Evolutionary conservation across 169 alveolate genomes (phyloP).

Genomic region (Plasmodium cynomolgi): DNA sequence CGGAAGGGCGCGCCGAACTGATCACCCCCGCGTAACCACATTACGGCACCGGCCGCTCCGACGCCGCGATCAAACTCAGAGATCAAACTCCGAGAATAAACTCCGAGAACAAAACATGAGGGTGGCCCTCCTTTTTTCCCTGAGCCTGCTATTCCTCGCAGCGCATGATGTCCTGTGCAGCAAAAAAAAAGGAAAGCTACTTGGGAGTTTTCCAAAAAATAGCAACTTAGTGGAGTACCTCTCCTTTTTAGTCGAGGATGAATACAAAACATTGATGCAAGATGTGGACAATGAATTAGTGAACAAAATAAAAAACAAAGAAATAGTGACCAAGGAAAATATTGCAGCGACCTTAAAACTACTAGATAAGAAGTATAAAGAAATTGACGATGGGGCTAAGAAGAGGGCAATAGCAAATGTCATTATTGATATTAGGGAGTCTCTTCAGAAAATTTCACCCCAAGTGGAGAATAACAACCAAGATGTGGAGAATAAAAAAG

Average conservation of each 20-base stretch:
- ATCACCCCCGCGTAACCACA: not conserved
- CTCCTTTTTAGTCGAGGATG: slow-evolving; percentile 7
- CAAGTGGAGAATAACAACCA: not conserved
- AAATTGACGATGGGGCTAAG: slow-evolving; percentile 9
- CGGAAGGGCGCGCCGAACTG: not conserved
- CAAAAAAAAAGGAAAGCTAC: slow-evolving; percentile 18
- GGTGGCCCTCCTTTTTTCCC: not conserved
- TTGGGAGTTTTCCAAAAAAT: slow-evolving; percentile 4
- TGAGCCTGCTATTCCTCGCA: slow-evolving; percentile 29
- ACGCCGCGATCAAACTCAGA: not conserved
- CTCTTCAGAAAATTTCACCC: not conserved
- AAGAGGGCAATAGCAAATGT: slow-evolving; percentile 14
- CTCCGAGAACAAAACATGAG: slow-evolving; percentile 34
- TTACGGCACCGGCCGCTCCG: not conserved
- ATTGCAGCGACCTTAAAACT: slow-evolving; percentile 12
- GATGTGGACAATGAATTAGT: slow-evolving; percentile 1
- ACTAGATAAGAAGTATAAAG: slow-evolving; percentile 28
- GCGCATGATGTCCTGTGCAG: slow-evolving; percentile 22
- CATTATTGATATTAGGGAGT: slow-evolving; percentile 24
- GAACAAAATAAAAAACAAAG: slow-evolving; percentile 4
- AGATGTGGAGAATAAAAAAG: slow-evolving; percentile 14
- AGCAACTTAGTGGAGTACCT: slow-evolving; percentile 11
- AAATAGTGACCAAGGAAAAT: slow-evolving; percentile 24
- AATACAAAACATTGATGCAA: not conserved
- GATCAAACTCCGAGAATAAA: slow-evolving; percentile 12